phyloP scores from a whole-genome alignment of 1,139 yeast species.

The Trichomonascaceae sp. region DNA sequence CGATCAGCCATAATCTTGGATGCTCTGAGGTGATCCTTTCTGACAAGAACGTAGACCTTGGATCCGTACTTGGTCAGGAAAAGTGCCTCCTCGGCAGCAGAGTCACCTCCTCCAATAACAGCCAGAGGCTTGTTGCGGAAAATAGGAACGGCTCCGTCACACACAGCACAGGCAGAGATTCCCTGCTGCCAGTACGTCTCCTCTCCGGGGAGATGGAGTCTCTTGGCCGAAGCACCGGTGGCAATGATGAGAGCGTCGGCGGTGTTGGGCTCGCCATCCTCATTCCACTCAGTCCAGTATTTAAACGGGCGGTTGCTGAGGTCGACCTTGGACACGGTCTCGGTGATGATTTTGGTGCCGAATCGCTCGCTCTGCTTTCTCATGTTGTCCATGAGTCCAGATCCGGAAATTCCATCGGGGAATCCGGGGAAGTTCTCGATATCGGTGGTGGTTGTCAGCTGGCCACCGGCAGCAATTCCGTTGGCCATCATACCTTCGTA shows the following conservation, averaged over 20 bases:
- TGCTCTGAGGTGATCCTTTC: constrained; percentile 90
- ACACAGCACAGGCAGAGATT: constrained; percentile 97
- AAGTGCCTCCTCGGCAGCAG: constrained; percentile 97
- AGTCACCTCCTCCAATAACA: constrained; percentile 97
- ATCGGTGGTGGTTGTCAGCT: constrained; percentile 93
- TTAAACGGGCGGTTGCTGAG: constrained; percentile 79
- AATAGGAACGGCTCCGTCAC: constrained; percentile 98
- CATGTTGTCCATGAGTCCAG: constrained; percentile 87
- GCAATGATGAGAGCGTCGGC: constrained; percentile 89
- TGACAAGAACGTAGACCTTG: constrained; percentile 81
- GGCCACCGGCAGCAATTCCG: constrained; percentile 98
- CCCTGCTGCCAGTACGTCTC: constrained; percentile 98
- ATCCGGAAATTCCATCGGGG: constrained; percentile 86
- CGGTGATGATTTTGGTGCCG: constrained; percentile 90
- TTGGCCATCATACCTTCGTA: constrained; percentile 96
- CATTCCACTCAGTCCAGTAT: constrained; percentile 92
- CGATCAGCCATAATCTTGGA: constrained; percentile 95
- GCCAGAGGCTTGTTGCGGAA: constrained; percentile 96
- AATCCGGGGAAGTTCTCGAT: constrained; percentile 94
- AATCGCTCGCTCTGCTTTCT: constrained; percentile 72
- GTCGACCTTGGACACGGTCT: constrained; percentile 86
- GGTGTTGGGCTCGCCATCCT: constrained; percentile 67
- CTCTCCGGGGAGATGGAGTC: constrained; percentile 90
- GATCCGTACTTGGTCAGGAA: constrained; percentile 95
- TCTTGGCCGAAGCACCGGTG: constrained; percentile 96